Percentiles rank a stretch among this genome's conserved stretches.
phyloP scores from a whole-genome alignment of 2,329 filamentous ascomycete genomes.

The Aureobasidium sp. region DNA sequence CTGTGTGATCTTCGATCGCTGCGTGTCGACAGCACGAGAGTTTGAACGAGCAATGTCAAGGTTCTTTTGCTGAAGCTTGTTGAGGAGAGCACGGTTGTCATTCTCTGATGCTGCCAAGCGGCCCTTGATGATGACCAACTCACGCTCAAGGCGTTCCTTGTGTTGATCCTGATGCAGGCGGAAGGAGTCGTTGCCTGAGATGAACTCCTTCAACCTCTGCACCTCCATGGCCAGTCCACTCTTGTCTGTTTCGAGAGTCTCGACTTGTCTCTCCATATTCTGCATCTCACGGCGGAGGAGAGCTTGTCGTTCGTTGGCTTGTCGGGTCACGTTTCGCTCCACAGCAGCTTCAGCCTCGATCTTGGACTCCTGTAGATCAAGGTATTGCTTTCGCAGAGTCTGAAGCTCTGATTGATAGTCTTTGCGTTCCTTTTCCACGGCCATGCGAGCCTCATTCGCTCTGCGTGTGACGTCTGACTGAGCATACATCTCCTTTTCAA shows the following conservation, averaged over 20 bases:
- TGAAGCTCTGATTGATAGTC: conserved; percentile 83
- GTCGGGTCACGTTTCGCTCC: conserved; percentile 68
- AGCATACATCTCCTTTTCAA: conserved; percentile 94
- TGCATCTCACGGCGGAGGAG: conserved; percentile 75
- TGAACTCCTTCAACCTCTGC: conserved; percentile 77
- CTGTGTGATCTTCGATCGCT: conserved; percentile 66
- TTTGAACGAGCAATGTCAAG: conserved; percentile 88
- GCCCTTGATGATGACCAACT: conserved; percentile 84
- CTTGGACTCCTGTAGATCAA: conserved; percentile 77
- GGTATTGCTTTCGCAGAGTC: conserved; percentile 72
- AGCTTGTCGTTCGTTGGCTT: conserved; percentile 73
- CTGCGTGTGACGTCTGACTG: conserved; percentile 87
- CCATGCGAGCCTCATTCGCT: conserved; percentile 70
- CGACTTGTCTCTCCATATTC: conserved; percentile 65
- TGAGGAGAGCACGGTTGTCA: conserved; percentile 88
- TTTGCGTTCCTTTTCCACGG: conserved; percentile 80
- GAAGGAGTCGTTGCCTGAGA: conserved; percentile 83
- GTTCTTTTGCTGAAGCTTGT: conserved; percentile 96
- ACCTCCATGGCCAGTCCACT: conserved; percentile 70
- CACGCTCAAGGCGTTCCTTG: conserved; percentile 86
- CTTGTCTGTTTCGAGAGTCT: conserved; percentile 74
- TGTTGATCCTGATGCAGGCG: conserved; percentile 85
- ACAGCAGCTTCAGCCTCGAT: conserved; percentile 73
- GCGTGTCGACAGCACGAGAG: conserved; percentile 76
- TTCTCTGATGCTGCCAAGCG: conserved; percentile 88